These are phyloP conservation scores for Phytophthora citricola DNA, from an alignment of 352 stramenopile genomes.

Conservation along the genomic window DNA sequence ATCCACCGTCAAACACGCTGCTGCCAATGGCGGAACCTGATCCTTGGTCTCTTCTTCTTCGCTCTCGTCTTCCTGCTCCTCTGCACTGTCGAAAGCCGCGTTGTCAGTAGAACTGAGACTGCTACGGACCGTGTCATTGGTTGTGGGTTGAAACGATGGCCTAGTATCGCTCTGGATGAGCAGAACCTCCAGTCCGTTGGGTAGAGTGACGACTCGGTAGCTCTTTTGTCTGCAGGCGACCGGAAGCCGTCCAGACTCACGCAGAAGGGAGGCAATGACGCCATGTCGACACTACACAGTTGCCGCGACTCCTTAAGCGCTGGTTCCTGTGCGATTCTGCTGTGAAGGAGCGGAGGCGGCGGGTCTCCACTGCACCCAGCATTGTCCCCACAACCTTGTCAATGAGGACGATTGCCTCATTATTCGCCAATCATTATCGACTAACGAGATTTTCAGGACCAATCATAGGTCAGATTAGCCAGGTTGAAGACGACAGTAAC, in stretches of 20 bases:
- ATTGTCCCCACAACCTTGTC: constrained; percentile 23
- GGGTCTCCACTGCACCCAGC: constrained; percentile 8
- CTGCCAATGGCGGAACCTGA: constrained; percentile 39
- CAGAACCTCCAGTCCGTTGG: constrained; percentile 71
- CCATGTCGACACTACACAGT: neutral
- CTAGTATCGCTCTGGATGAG: constrained; percentile 61
- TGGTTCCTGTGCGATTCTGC: neutral
- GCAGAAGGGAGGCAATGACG: constrained; percentile 6
- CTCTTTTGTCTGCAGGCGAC: constrained; percentile 72
- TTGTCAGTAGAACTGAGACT: constrained; percentile 24
- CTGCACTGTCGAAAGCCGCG: constrained; percentile 22
- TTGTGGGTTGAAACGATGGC: neutral
- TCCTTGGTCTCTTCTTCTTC: constrained; percentile 9
- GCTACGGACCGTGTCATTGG: neutral
- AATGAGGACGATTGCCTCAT: constrained; percentile 9
- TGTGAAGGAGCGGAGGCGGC: constrained; percentile 2
- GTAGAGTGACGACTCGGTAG: constrained; percentile 72
- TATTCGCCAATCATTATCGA: constrained; percentile 15
- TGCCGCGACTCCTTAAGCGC: neutral
- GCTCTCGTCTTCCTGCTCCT: constrained; percentile 17
- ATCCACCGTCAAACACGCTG: constrained; percentile 62
- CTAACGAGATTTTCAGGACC: constrained; percentile 4
- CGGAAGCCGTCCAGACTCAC: constrained; percentile 57
- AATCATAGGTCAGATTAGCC: constrained; percentile 1
- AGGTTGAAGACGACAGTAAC: neutral